Evolutionary conservation across 2,329 filamentous ascomycete species (phyloP).

Genomic region (Aureobasidium leucospermi): DNA sequence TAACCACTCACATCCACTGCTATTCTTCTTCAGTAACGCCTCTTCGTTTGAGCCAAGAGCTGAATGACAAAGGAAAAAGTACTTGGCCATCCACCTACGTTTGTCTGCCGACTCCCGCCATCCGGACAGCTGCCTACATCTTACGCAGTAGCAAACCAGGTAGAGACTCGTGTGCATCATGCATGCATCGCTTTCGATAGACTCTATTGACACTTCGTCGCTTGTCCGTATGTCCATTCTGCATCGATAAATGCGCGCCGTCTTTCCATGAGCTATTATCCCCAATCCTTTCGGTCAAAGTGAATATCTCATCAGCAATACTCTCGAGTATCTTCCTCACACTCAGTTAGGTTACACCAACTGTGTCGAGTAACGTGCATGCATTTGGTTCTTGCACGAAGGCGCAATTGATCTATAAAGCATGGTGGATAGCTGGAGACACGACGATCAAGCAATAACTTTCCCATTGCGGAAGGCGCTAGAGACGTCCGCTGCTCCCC

Average conservation of each 20-base stretch:
- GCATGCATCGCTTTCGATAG: conserved; percentile 7
- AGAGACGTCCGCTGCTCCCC: not conserved
- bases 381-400: too few species aligned
- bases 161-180: not conserved
- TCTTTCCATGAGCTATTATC: too few species aligned
- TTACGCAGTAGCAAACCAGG: not conserved
- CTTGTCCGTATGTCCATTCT: not conserved
- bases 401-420: too few species aligned
- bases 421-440: too few species aligned
- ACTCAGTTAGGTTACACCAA: too few species aligned
- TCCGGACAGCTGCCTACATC: not conserved
- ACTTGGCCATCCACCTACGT: not conserved
- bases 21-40: not conserved
- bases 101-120: not conserved
- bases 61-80: not conserved
- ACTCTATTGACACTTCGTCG: not conserved
- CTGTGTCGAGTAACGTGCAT: too few species aligned
- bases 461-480: not conserved
- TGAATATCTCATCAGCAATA: too few species aligned
- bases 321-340: too few species aligned
- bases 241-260: not conserved
- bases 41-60: not conserved
- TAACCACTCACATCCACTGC: not conserved
- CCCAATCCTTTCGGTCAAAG: too few species aligned
- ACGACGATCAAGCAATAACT: not conserved